phyloP scores from a whole-genome alignment of 805 yeast genomes.

The Metschnikowia chrysomelidarum region DNA sequence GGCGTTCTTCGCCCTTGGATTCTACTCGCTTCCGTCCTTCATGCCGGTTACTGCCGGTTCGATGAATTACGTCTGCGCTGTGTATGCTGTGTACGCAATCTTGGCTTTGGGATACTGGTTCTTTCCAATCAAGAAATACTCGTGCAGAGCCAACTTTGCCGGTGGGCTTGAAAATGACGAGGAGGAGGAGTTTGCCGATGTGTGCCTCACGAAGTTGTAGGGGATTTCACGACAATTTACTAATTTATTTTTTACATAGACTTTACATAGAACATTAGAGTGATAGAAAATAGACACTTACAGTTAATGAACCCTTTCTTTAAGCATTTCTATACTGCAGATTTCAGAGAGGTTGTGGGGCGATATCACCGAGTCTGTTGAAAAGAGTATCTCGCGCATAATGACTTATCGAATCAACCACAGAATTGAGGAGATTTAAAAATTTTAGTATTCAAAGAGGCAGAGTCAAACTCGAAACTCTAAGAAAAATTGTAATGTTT shows the following conservation, averaged over 20 bases:
- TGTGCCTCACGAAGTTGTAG: slow-evolving; percentile 28
- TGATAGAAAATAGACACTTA: not conserved
- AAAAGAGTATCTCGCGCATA: too few species aligned
- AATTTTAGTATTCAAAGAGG: too few species aligned
- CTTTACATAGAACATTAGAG: not conserved
- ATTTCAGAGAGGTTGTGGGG: too few species aligned
- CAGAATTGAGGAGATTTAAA: too few species aligned
- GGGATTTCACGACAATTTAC: not conserved
- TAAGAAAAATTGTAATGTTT: too few species aligned
- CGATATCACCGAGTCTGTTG: too few species aligned
- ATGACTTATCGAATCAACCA: too few species aligned
- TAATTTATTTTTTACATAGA: not conserved
- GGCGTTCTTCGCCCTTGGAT: slow-evolving; percentile 37
- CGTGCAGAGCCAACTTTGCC: slow-evolving; percentile 40
- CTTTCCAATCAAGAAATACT: slow-evolving; percentile 38
- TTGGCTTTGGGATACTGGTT: slow-evolving; percentile 41
- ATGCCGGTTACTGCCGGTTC: slow-evolving; percentile 29
- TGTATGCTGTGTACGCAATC: slow-evolving; percentile 29
- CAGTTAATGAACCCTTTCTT: not conserved
- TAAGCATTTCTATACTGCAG: not conserved
- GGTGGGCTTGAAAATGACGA: slow-evolving; percentile 40
- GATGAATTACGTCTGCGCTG: slow-evolving; percentile 31
- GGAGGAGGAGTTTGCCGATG: slow-evolving; percentile 45
- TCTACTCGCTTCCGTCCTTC: slow-evolving; percentile 37
- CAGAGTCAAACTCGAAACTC: too few species aligned